These are phyloP conservation scores for Paraglomus occultum DNA, from an alignment of 192 early-diverging fungal genomes.

Conservation along the genomic window DNA sequence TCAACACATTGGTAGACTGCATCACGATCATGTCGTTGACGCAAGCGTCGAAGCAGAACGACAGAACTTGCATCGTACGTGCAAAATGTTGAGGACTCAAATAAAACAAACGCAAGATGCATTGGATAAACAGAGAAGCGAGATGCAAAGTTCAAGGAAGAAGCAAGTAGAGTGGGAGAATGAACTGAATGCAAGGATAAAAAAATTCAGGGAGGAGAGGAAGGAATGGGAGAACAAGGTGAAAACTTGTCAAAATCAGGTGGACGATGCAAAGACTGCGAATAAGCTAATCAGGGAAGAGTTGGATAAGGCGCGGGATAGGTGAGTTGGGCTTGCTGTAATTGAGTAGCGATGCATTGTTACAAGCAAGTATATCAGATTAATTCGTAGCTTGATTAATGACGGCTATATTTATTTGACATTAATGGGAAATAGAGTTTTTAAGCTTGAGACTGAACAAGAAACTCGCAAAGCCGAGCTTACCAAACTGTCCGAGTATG, in stretches of 20 bases:
- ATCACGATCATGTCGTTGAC: slow-evolving; percentile 56
- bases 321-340: slow-evolving; percentile 23
- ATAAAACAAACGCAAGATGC: slow-evolving; percentile 40
- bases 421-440: slow-evolving; percentile 47
- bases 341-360: slow-evolving; percentile 3
- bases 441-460: slow-evolving; percentile 45
- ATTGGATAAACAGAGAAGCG: slow-evolving; percentile 47
- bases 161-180: slow-evolving; percentile 59
- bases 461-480: slow-evolving; percentile 45
- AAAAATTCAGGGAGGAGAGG: slow-evolving; percentile 46
- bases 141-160: slow-evolving; percentile 43
- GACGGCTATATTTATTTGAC: not conserved
- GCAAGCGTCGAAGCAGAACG: slow-evolving; percentile 52
- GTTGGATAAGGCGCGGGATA: slow-evolving; percentile 33
- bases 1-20: slow-evolving; percentile 56
- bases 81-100: slow-evolving; percentile 45
- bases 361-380: slow-evolving; percentile 4
- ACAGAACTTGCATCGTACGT: slow-evolving; percentile 52
- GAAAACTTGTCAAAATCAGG: slow-evolving; percentile 38
- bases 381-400: not conserved
- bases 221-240: slow-evolving; percentile 46
- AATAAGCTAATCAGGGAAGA: not conserved
- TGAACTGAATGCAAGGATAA: slow-evolving; percentile 46
- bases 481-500: slow-evolving; percentile 46
- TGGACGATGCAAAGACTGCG: slow-evolving; percentile 37